Conservation (phyloP, 106 monocot species). For the Narthecium ossifragum region DNA sequence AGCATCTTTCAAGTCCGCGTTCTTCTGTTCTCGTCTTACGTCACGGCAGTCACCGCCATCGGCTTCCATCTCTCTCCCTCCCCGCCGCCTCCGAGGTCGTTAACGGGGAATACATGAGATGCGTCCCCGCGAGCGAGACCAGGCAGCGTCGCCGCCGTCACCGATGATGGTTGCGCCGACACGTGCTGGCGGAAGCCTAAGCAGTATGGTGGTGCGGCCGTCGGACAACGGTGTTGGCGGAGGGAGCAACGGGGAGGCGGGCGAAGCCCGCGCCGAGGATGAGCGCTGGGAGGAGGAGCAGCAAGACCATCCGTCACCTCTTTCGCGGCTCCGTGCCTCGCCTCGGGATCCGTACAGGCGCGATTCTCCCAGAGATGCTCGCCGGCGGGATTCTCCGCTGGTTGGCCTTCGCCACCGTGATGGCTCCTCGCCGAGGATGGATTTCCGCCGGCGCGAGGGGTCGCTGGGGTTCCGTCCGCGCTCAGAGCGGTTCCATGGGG, state of each 20-base stretch:
- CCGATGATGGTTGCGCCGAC: not conserved
- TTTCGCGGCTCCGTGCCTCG: slow-evolving; percentile 3
- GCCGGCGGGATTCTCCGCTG: not conserved
- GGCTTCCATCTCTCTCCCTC: no score
- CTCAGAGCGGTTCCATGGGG: slow-evolving; percentile 15
- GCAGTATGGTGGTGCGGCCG: slow-evolving; percentile 14
- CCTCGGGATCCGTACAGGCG: slow-evolving; percentile 3
- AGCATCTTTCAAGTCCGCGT: no score
- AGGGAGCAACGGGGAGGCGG: slow-evolving; percentile 10
- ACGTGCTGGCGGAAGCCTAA: not conserved
- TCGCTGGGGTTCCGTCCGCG: not conserved
- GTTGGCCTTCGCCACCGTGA: not conserved
- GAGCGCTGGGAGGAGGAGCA: slow-evolving; percentile 6
- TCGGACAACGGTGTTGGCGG: slow-evolving; percentile 7
- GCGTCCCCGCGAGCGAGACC: slow-evolving; percentile 8
- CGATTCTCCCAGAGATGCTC: not conserved
- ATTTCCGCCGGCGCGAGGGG: not conserved
- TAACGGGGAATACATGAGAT: no score
- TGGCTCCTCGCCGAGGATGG: not conserved
- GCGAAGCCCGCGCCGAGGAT: not conserved
- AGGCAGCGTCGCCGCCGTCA: not conserved
- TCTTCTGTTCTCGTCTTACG: no score
- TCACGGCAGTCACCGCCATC: no score
- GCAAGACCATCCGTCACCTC: not conserved
- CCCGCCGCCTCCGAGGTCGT: no score